Evolutionary conservation across 2,329 filamentous ascomycete genomes (phyloP), one percentile per base, ranked within the genome.

Genomic region (Acrocalymma vagum): DNA sequence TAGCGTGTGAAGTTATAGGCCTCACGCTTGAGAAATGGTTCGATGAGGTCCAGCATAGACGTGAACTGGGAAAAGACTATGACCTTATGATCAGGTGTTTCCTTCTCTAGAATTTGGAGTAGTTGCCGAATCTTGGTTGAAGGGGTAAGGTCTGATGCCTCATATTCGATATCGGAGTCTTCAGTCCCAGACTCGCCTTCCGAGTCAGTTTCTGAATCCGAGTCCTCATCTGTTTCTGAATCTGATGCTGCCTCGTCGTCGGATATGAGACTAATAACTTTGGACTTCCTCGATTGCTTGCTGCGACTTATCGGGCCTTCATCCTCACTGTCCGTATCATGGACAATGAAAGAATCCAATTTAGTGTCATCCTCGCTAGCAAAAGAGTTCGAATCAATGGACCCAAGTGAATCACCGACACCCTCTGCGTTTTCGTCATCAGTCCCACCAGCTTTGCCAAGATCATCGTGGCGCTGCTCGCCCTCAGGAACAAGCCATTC

Each of bases 11-110:
- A 95, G 46, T 80, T 81, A 69, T 96, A 86, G 10, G 84, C 83
- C 10, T 87, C 84, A 32, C 84, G 80, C 29, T 80, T 79, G 45
- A 99, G 78, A 71, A 97, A 96, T 2, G 94, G 94, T 66, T 97
- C 91, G 49, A 99, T 85, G 18, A 97, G 84, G 73, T 97, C 89
- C 29, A 99, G 84, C 94, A 99, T 99, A 1, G 90, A 94, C 0
- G 94, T 99, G 72, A 99, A 99, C 61, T 97, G 90, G 2, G 91
- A 96, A 72, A 99, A 99, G 51, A 99, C 91, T 60, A 99, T 99
- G 65, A 96, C 95, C 67, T 99, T 99, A 79, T 96, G 90, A 45
- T 90, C 79, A 2, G 79, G 75, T 0, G 85, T 85, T 69, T 99
- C 94, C 29, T 83, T 83, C 51, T 85, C 81, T 7, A 99, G 81